These are phyloP conservation scores for Candolleomyces aberdarensis DNA, from an alignment of 768 basidiomycete species.

Conservation along the genomic window DNA sequence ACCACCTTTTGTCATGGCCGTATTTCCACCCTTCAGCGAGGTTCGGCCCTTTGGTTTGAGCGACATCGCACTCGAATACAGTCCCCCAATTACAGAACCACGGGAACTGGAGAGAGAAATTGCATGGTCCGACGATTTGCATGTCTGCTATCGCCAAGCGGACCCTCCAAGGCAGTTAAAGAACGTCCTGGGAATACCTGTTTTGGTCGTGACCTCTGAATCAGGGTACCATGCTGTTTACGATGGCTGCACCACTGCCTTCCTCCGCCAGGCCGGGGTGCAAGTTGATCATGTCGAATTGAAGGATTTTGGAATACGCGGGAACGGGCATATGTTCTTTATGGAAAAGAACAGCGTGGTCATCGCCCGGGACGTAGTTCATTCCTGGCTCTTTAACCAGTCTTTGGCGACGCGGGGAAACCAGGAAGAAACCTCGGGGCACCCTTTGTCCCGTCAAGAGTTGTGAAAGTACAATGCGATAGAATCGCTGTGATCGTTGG, in stretches of 20 bases:
- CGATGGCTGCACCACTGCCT: conserved; percentile 43
- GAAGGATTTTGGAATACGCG: conserved; percentile 41
- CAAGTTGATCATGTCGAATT: conserved; percentile 38
- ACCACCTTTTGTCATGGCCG: conserved; percentile 43
- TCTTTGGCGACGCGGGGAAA: not conserved
- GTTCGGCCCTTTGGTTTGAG: conserved; percentile 48
- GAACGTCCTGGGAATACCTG: conserved; percentile 42
- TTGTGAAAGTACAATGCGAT: not conserved
- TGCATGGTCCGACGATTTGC: conserved; percentile 26
- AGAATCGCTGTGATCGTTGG: not conserved
- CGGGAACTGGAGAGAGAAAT: conserved; percentile 30
- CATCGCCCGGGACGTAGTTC: conserved; percentile 24
- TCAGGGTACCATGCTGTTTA: conserved; percentile 49
- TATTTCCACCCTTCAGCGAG: conserved; percentile 33
- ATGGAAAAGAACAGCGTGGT: conserved; percentile 48
- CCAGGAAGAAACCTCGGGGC: not conserved
- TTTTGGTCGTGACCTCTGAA: conserved; percentile 47
- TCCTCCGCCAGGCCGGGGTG: conserved; percentile 43
- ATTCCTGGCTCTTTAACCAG: not conserved
- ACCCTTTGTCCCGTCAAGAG: not conserved
- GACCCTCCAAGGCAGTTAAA: conserved; percentile 38
- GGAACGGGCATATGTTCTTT: conserved; percentile 57
- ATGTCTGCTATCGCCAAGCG: conserved; percentile 41
- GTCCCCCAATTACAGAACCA: conserved; percentile 38
- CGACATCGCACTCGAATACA: conserved; percentile 42